Conservation (phyloP, 306 rosid genomes). For the Abrus pulchellus region DNA sequence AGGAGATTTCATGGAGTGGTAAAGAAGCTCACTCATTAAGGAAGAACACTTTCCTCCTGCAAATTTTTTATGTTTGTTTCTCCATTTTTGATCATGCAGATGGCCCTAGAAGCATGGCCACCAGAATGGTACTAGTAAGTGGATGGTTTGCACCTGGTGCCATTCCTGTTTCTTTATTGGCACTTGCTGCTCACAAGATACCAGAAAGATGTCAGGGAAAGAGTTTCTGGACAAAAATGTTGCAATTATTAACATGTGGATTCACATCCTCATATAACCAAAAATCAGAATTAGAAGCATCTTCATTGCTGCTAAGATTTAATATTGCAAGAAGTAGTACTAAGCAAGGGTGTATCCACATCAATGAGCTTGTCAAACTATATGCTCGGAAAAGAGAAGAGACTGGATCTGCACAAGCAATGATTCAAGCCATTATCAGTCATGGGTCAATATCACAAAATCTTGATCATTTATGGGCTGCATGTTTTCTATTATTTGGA, state of each 20-base stretch:
- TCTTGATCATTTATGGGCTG: slow-evolving; percentile 84
- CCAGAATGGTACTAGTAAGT: slow-evolving; percentile 84
- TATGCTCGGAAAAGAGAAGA: slow-evolving; percentile 75
- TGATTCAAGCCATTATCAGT: slow-evolving; percentile 74
- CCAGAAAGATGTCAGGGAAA: slow-evolving; percentile 65
- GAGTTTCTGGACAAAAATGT: slow-evolving; percentile 62
- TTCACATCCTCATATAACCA: slow-evolving; percentile 65
- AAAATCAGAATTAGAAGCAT: slow-evolving; percentile 82
- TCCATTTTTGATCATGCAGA: slow-evolving; percentile 93
- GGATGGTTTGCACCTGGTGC: slow-evolving; percentile 90
- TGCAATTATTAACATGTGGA: slow-evolving; percentile 69
- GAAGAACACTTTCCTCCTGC: slow-evolving; percentile 73
- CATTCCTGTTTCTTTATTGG: slow-evolving; percentile 69
- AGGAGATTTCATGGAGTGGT: slow-evolving; percentile 77
- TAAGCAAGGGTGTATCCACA: slow-evolving; percentile 62
- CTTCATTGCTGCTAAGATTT: slow-evolving; percentile 83
- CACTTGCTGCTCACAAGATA: slow-evolving; percentile 75
- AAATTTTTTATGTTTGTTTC: slow-evolving; percentile 89
- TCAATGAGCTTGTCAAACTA: slow-evolving; percentile 71
- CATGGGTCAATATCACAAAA: slow-evolving; percentile 65
- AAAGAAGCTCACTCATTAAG: slow-evolving; percentile 64
- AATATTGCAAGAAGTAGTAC: slow-evolving; percentile 73
- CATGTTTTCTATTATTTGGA: slow-evolving; percentile 81
- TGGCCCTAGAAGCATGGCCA: slow-evolving; percentile 87
- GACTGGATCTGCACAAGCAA: slow-evolving; percentile 71